Evolutionary conservation across 164 flowering plant species (phyloP).

Genomic region (Hamamelis virginiana): DNA sequence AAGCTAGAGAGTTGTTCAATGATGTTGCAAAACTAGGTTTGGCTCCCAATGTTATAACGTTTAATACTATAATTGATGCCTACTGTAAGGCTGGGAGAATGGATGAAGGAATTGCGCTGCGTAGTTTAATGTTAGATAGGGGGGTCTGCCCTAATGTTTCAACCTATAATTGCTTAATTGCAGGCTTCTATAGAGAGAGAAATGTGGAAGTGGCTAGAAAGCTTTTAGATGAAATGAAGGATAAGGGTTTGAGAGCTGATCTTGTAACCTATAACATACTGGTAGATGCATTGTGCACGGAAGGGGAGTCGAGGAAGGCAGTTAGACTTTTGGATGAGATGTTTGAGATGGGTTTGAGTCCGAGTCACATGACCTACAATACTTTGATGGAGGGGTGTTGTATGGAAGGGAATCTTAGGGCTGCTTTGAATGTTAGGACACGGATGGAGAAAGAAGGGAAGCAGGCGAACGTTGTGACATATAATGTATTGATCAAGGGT

Average conservation of each 20-base stretch:
- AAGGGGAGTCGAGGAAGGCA: conserved; percentile 45
- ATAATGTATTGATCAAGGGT: conserved; percentile 60
- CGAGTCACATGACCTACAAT: conserved; percentile 58
- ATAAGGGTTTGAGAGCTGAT: conserved; percentile 37
- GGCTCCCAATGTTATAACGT: conserved; percentile 36
- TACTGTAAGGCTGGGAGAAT: conserved; percentile 46
- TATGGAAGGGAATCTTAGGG: conserved; percentile 47
- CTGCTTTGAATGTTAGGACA: conserved; percentile 50
- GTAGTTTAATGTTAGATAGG: conserved; percentile 31
- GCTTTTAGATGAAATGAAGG: conserved; percentile 39
- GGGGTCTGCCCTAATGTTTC: conserved; percentile 39
- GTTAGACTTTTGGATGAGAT: conserved; percentile 44
- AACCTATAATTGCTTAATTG: conserved; percentile 58
- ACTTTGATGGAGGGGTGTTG: conserved; percentile 60
- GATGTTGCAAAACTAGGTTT: conserved; percentile 31
- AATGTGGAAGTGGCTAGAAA: conserved; percentile 30
- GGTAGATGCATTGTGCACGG: conserved; percentile 38
- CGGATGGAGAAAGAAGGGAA: conserved; percentile 63
- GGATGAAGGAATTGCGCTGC: conserved; percentile 44
- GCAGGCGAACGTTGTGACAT: conserved; percentile 52
- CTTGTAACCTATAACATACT: conserved; percentile 50
- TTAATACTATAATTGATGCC: conserved; percentile 56
- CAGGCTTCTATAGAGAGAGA: conserved; percentile 40
- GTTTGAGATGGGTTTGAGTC: conserved; percentile 43
- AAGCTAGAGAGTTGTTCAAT: conserved; percentile 47